Percentiles rank a stretch among this genome's conserved stretches.
Evolutionary conservation across 2,329 filamentous ascomycete genomes (phyloP).

Genomic region (Metarhizium sp.): DNA sequence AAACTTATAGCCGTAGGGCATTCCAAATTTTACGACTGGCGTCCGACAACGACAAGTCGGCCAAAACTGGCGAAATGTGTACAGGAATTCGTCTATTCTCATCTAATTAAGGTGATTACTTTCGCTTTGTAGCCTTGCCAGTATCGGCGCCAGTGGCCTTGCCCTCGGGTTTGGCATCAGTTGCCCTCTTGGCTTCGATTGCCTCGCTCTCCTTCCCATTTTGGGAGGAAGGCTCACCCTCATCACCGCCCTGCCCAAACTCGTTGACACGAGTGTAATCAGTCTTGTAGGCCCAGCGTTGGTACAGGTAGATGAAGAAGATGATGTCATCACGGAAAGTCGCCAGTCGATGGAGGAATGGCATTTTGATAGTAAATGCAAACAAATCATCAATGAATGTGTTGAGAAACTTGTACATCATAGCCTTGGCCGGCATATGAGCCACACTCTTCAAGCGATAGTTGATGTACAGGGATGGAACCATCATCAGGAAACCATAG

Average conservation of each 20-base stretch:
- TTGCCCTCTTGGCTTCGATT: conserved; percentile 28
- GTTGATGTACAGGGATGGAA: conserved; percentile 96
- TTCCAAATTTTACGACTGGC: not conserved
- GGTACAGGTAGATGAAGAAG: conserved; percentile 96
- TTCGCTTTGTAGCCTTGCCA: conserved; percentile 34
- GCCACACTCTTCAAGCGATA: conserved; percentile 92
- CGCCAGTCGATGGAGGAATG: conserved; percentile 80
- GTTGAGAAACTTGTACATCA: conserved; percentile 98
- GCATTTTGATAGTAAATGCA: conserved; percentile 99
- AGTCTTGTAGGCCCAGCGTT: conserved; percentile 83
- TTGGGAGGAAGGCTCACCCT: conserved; percentile 32
- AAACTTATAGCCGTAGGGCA: no score
- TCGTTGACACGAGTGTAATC: conserved; percentile 93
- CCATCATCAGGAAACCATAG: conserved; percentile 99
- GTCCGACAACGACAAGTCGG: not conserved
- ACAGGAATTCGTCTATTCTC: not conserved
- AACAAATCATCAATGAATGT: conserved; percentile 99
- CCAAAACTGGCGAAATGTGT: not conserved
- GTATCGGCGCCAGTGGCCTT: conserved; percentile 42
- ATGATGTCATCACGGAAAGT: conserved; percentile 94
- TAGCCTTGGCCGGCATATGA: conserved; percentile 92
- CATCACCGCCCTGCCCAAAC: conserved; percentile 95
- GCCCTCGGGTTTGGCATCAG: conserved; percentile 22
- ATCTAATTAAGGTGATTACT: conserved; percentile 13
- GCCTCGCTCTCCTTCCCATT: conserved; percentile 24